A percentile compares a stretch with the other conserved stretches of the same genome.
Conservation (phyloP, 805 yeast genomes). For the Yamadazyma scolyti region DNA sequence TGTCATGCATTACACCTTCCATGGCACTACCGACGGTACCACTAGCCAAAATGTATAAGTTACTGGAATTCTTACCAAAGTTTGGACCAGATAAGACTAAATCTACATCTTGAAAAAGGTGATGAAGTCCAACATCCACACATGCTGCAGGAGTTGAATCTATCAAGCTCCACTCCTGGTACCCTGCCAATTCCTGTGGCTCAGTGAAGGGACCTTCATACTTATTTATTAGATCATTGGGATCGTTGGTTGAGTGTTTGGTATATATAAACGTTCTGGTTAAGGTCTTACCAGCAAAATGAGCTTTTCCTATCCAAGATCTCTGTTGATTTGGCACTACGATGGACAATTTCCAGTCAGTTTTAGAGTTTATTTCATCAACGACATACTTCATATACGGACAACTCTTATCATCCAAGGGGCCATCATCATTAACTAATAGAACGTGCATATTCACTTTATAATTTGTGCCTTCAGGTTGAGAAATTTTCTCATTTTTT, state of each 20-base stretch:
- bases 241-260: conserved; percentile 41
- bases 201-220: conserved; percentile 66
- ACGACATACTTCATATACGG: conserved; percentile 84
- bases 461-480: not conserved
- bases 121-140: conserved; percentile 83
- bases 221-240: conserved; percentile 37
- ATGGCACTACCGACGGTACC: conserved; percentile 97
- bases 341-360: conserved; percentile 83
- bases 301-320: conserved; percentile 98
- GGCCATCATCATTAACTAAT: conserved; percentile 95
- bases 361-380: conserved; percentile 55
- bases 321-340: conserved; percentile 83
- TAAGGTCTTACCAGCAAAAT: conserved; percentile 72
- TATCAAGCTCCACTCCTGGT: conserved; percentile 80
- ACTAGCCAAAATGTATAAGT: conserved; percentile 82
- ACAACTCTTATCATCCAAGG: conserved; percentile 71
- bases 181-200: conserved; percentile 40
- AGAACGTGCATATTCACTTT: conserved; percentile 41
- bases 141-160: conserved; percentile 98
- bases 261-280: conserved; percentile 65
- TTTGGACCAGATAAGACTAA: conserved; percentile 93
- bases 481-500: conserved; percentile 1
- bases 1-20: conserved; percentile 80
- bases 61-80: conserved; percentile 88
- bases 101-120: conserved; percentile 55